Conservation (phyloP, 2,329 filamentous ascomycete species). For the Cladosporium colombiae region DNA sequence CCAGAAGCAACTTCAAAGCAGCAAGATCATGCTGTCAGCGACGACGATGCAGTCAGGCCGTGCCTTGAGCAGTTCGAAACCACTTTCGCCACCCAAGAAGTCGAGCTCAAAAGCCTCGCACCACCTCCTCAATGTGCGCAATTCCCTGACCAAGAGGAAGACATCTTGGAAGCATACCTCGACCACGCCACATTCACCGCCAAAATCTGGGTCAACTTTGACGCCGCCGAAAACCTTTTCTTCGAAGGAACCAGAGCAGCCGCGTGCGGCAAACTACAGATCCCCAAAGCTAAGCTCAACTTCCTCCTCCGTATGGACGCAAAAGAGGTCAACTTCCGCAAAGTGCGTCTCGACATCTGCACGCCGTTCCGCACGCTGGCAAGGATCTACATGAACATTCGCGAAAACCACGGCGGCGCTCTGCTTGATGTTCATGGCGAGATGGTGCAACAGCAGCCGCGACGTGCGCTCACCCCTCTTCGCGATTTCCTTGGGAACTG, state of each 20-base stretch:
- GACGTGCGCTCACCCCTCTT: neutral
- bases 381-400: neutral
- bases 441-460: neutral
- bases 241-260: conserved; percentile 17
- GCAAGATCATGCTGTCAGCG: neutral
- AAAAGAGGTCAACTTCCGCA: neutral
- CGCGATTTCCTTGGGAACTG: neutral
- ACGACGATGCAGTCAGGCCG: neutral
- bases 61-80: neutral
- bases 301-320: neutral
- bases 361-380: conserved; percentile 16
- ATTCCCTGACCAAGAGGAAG: neutral
- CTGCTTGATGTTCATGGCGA: neutral
- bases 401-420: neutral
- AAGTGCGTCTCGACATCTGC: conserved; percentile 12
- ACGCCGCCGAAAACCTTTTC: conserved; percentile 22
- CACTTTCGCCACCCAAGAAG: neutral
- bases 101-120: conserved; percentile 3
- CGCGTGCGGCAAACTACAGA: conserved; percentile 8
- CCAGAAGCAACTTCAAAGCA: neutral
- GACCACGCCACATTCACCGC: conserved; percentile 19
- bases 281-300: neutral
- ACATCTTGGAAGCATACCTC: conserved; percentile 22
- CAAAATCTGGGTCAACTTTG: conserved; percentile 30
- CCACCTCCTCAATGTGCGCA: neutral